Conservation (phyloP, 768 basidiomycete species). For the Tremella mesenterica region DNA sequence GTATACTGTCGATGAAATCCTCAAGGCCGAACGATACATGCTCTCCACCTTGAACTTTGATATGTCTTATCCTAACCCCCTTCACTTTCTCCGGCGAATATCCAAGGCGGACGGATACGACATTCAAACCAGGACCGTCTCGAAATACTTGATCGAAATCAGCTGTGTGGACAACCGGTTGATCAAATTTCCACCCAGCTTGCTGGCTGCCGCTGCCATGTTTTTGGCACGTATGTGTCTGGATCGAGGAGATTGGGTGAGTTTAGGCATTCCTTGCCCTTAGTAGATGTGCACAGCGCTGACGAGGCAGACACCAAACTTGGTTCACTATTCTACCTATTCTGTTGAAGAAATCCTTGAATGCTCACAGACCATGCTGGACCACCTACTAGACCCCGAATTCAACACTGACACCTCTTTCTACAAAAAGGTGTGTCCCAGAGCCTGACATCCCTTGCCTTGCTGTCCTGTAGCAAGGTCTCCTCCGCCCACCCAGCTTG, state of each 20-base stretch:
- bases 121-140: slow-evolving; percentile 71
- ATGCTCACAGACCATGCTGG: slow-evolving; percentile 75
- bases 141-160: slow-evolving; percentile 85
- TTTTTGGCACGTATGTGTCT: slow-evolving; percentile 78
- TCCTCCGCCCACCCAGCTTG: too few species aligned
- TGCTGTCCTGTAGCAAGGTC: too few species aligned
- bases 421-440: slow-evolving; percentile 57
- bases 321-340: slow-evolving; percentile 82
- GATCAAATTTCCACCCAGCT: slow-evolving; percentile 62
- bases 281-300: slow-evolving; percentile 11
- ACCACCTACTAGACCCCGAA: slow-evolving; percentile 58
- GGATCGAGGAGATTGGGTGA: slow-evolving; percentile 77
- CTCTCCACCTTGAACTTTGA: slow-evolving; percentile 79
- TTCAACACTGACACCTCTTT: slow-evolving; percentile 62
- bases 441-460: too few species aligned
- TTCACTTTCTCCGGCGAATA: slow-evolving; percentile 77
- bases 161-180: slow-evolving; percentile 71
- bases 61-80: slow-evolving; percentile 73
- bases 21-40: slow-evolving; percentile 81
- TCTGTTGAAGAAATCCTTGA: slow-evolving; percentile 69
- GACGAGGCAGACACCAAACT: slow-evolving; percentile 59
- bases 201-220: slow-evolving; percentile 71
- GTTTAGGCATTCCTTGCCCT: slow-evolving; percentile 40
- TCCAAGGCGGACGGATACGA: slow-evolving; percentile 93
- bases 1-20: slow-evolving; percentile 68